A percentile compares a stretch with the other conserved stretches of the same genome.
phyloP scores from a whole-genome alignment of 768 basidiomycete species.

The Auriscalpium orientale region DNA sequence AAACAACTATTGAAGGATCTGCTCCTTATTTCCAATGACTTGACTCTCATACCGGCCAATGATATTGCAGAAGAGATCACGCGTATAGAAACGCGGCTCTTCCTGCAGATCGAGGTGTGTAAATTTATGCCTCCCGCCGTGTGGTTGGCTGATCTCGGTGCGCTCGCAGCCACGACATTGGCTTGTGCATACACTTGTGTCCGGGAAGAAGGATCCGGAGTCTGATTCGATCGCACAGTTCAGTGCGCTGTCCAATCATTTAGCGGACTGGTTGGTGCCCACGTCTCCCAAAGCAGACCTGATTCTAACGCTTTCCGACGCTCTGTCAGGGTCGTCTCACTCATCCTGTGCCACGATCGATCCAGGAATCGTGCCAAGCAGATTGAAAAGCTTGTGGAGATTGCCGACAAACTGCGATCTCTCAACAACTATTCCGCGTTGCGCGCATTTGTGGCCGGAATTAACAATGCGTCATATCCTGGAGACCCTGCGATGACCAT shows the following conservation, averaged over 20 bases:
- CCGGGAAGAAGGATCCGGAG: slow-evolving; percentile 55
- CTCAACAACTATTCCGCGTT: slow-evolving; percentile 91
- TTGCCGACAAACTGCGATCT: slow-evolving; percentile 71
- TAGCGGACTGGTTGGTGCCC: slow-evolving; percentile 67
- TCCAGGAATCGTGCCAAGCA: slow-evolving; percentile 67
- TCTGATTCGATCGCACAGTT: slow-evolving; percentile 67
- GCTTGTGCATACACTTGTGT: slow-evolving; percentile 70
- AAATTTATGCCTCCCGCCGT: too few species aligned
- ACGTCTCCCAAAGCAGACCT: slow-evolving; percentile 5
- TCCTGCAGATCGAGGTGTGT: slow-evolving; percentile 69
- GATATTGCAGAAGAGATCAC: slow-evolving; percentile 86
- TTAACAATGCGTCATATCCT: slow-evolving; percentile 74
- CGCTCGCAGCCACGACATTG: slow-evolving; percentile 71
- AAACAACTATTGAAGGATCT: slow-evolving; percentile 62
- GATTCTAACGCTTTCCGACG: slow-evolving; percentile 2
- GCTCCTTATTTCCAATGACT: slow-evolving; percentile 46
- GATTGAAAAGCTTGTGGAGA: slow-evolving; percentile 83
- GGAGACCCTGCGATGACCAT: slow-evolving; percentile 72
- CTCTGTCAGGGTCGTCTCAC: slow-evolving; percentile 68
- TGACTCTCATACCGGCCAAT: slow-evolving; percentile 48
- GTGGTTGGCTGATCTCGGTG: slow-evolving; percentile 5
- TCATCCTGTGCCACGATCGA: slow-evolving; percentile 85
- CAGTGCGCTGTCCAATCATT: slow-evolving; percentile 71
- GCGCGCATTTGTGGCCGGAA: slow-evolving; percentile 90
- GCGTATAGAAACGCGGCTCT: slow-evolving; percentile 57